A percentile compares a stretch with the other conserved stretches of the same genome.
Evolutionary conservation across 164 flowering plant species (phyloP).

Genomic region (Paratinospora sagittata): DNA sequence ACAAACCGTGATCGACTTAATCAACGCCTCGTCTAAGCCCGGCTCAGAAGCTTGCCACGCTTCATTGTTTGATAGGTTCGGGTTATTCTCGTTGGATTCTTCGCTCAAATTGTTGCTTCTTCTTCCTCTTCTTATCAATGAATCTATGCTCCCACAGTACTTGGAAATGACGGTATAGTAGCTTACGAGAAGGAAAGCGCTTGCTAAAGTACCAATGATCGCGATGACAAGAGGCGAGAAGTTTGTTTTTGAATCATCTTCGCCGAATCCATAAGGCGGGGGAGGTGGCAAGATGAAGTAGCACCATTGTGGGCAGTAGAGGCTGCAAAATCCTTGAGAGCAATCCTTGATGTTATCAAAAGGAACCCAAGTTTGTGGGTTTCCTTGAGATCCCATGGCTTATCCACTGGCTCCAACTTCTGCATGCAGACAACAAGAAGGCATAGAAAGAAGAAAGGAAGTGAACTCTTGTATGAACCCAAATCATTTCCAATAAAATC

Average conservation of each 20-base stretch:
- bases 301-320: slow-evolving; percentile 83
- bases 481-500: not conserved
- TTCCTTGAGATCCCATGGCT: slow-evolving; percentile 45
- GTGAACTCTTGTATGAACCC: not conserved
- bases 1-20: slow-evolving; percentile 57
- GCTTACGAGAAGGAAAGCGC: slow-evolving; percentile 64
- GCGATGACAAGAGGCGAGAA: slow-evolving; percentile 78
- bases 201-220: slow-evolving; percentile 64
- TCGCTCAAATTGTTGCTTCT: slow-evolving; percentile 11
- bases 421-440: not conserved
- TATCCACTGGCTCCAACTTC: not conserved
- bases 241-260: slow-evolving; percentile 37
- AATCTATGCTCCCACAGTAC: slow-evolving; percentile 41
- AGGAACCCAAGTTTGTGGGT: slow-evolving; percentile 55
- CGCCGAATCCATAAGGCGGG: slow-evolving; percentile 41
- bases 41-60: slow-evolving; percentile 34
- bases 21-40: slow-evolving; percentile 71
- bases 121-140: slow-evolving; percentile 14
- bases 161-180: slow-evolving; percentile 63
- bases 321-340: slow-evolving; percentile 60
- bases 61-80: slow-evolving; percentile 28
- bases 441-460: not conserved
- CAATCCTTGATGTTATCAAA: slow-evolving; percentile 57
- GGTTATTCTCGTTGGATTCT: slow-evolving; percentile 26
- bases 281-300: slow-evolving; percentile 69